A percentile compares a stretch with the other conserved stretches of the same genome.
Evolutionary conservation across 2,329 filamentous ascomycete species (phyloP).

Genomic region (Fonsecaea nubica): DNA sequence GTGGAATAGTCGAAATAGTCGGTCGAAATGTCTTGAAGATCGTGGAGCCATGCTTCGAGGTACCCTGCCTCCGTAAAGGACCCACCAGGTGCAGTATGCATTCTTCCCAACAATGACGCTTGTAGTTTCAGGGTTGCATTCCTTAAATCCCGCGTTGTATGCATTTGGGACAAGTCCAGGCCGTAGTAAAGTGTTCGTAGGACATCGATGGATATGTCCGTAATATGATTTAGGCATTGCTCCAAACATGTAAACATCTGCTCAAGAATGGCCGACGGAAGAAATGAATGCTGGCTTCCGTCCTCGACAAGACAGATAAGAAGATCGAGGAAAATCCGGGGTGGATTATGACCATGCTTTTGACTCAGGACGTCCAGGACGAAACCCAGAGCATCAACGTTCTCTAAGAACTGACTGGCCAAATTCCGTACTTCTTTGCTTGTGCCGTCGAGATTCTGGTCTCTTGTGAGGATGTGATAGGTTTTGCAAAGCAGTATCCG

Average conservation of each 20-base stretch:
- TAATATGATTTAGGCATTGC: conserved; percentile 13
- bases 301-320: conserved; percentile 21
- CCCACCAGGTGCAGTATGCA: background rate
- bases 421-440: background rate
- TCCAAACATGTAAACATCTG: conserved; percentile 23
- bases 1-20: conserved; percentile 38
- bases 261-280: conserved; percentile 21
- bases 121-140: conserved; percentile 25
- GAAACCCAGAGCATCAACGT: conserved; percentile 21
- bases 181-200: conserved; percentile 2
- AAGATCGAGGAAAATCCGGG: conserved; percentile 7
- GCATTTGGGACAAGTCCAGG: conserved; percentile 16
- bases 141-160: conserved; percentile 22
- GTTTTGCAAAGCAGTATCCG: conserved; percentile 19
- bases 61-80: background rate
- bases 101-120: conserved; percentile 20
- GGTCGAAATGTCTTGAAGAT: conserved; percentile 22
- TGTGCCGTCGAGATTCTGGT: background rate
- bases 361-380: conserved; percentile 16
- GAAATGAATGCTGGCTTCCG: background rate
- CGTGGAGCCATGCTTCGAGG: conserved; percentile 22
- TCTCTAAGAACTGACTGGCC: conserved; percentile 6
- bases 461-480: conserved; percentile 20
- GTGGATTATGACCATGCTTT: conserved; percentile 5
- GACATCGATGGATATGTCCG: background rate